phyloP scores from a whole-genome alignment of 192 early-diverging fungal species.

The Coemansia sp. region DNA sequence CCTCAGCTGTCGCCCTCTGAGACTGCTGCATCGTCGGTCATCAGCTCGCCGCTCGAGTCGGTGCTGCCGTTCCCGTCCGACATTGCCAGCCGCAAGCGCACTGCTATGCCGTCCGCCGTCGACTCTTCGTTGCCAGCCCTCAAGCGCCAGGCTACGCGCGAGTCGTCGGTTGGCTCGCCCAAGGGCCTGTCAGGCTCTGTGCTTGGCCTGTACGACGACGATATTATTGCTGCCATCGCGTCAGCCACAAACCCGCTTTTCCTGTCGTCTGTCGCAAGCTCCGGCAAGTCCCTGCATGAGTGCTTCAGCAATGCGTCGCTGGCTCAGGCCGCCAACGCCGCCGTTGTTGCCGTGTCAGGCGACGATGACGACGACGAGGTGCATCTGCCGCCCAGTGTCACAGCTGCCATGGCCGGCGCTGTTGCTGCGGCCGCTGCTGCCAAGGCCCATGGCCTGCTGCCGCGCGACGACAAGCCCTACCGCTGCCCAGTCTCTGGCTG shows the following conservation, averaged over 20 bases:
- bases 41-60: conserved; percentile 46
- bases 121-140: conserved; percentile 17
- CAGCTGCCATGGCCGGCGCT: conserved; percentile 52
- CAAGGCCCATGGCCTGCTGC: conserved; percentile 46
- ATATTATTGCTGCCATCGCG: conserved; percentile 52
- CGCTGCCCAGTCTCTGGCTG: conserved; percentile 84
- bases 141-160: conserved; percentile 38
- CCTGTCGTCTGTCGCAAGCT: conserved; percentile 33
- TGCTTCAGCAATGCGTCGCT: conserved; percentile 20
- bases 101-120: conserved; percentile 16
- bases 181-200: conserved; percentile 24
- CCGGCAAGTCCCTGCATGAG: conserved; percentile 5
- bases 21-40: conserved; percentile 43
- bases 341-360: conserved; percentile 27
- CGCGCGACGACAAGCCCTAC: conserved; percentile 79
- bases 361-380: conserved; percentile 47
- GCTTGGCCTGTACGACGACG: conserved; percentile 52
- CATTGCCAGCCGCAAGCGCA: conserved; percentile 45
- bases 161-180: conserved; percentile 9
- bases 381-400: conserved; percentile 55
- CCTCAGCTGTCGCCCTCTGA: conserved; percentile 33
- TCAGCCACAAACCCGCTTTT: conserved; percentile 54
- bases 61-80: conserved; percentile 29
- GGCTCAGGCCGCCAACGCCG: conserved; percentile 38
- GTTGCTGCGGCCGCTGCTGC: conserved; percentile 44